These are phyloP conservation scores for Pseudozyma thailandica DNA, from an alignment of 1,284 basidiomycete species.

Conservation along the genomic window DNA sequence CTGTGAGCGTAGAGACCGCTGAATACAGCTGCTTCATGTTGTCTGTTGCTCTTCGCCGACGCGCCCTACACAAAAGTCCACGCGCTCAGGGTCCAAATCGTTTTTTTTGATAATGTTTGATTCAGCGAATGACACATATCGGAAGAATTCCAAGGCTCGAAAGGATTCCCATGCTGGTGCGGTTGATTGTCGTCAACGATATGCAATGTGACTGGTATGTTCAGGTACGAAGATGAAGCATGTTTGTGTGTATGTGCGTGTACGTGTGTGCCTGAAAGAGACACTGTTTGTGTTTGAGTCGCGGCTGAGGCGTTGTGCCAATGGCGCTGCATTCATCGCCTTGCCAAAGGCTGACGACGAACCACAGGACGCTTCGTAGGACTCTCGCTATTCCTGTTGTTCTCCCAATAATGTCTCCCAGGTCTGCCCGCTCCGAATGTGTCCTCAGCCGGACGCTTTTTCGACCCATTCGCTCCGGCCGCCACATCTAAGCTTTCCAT, in stretches of 20 bases:
- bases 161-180: too few relatives aligned
- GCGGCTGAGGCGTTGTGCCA: neutral
- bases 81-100: constrained; percentile 24
- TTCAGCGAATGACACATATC: neutral
- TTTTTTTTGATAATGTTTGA: neutral
- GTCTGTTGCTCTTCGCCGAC: neutral
- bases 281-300: neutral
- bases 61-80: constrained; percentile 5
- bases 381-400: constrained; percentile 39
- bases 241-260: too few relatives aligned
- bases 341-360: constrained; percentile 39
- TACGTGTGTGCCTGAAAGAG: too few relatives aligned
- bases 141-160: neutral
- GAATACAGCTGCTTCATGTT: neutral
- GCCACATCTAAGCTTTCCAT: constrained; percentile 1
- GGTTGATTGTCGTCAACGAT: too few relatives aligned
- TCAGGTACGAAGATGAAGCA: neutral
- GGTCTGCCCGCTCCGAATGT: constrained; percentile 21
- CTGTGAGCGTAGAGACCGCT: neutral
- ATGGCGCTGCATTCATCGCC: constrained; percentile 9
- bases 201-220: neutral
- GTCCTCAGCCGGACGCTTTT: constrained; percentile 22
- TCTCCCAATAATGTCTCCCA: constrained; percentile 24
- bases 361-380: constrained; percentile 43
- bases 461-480: neutral